These are phyloP conservation scores for Beta corolliflora DNA, from an alignment of 179 eudicot species.

Conservation along the genomic window DNA sequence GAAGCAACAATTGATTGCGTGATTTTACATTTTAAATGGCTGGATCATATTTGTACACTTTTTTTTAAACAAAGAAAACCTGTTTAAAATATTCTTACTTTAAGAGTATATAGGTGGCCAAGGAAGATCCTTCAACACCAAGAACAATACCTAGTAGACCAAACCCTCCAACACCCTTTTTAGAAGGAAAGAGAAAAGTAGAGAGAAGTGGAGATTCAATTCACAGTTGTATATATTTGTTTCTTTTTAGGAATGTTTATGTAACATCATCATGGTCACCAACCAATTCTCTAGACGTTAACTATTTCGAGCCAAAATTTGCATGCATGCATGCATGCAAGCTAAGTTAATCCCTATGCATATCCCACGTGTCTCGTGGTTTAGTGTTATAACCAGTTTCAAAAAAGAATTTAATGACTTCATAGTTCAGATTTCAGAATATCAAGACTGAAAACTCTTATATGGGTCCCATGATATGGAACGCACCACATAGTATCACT, in stretches of 20 bases:
- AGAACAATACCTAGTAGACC: conserved; percentile 44
- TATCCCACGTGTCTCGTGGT: conserved; percentile 52
- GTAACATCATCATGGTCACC: conserved; percentile 31
- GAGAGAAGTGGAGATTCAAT: conserved; percentile 23
- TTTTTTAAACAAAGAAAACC: background rate
- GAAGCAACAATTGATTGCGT: background rate
- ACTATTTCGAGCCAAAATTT: conserved; percentile 7
- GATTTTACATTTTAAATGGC: background rate
- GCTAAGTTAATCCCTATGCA: conserved; percentile 41
- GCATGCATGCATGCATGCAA: conserved; percentile 44
- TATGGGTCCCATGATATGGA: conserved; percentile 53
- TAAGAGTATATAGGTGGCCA: conserved; percentile 31
- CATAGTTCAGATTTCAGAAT: background rate
- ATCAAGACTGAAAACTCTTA: background rate
- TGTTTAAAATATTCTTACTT: conserved; percentile 19
- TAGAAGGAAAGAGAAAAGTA: conserved; percentile 12
- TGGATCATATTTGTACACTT: background rate
- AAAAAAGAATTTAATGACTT: background rate
- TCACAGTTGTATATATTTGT: conserved; percentile 34
- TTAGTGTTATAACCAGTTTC: conserved; percentile 15
- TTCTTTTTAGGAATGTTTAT: conserved; percentile 39
- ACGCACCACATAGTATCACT: conserved; percentile 19
- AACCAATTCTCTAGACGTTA: conserved; percentile 20
- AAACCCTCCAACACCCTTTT: conserved; percentile 41
- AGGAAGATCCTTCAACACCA: conserved; percentile 40